Percentiles rank a stretch among this genome's conserved stretches.
Conservation (phyloP, 2,329 filamentous ascomycete species). For the Fusarium temperatum region DNA sequence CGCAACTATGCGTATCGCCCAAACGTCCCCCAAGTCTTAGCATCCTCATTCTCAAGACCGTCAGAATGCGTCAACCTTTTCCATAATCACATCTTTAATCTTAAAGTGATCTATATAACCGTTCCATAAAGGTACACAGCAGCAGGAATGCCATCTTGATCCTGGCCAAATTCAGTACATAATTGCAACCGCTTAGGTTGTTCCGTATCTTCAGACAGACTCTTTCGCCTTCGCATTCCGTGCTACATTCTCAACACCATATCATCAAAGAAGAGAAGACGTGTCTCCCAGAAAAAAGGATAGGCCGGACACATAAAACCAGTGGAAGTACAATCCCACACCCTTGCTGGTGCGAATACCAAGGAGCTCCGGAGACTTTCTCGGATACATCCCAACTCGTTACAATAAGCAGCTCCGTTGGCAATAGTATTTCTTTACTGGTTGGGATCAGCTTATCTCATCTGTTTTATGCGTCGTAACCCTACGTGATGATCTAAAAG, state of each 20-base stretch:
- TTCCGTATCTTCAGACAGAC: neutral
- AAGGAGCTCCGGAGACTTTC: slow-evolving; percentile 16
- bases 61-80: neutral
- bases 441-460: neutral
- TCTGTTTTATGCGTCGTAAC: neutral
- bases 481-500: neutral
- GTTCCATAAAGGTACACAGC: neutral
- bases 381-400: slow-evolving; percentile 12
- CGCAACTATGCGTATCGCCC: neutral
- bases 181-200: neutral
- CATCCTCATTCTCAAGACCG: neutral
- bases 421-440: neutral
- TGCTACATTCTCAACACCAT: neutral
- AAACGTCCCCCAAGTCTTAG: neutral
- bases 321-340: neutral
- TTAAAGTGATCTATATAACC: neutral
- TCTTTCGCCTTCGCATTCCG: neutral
- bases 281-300: neutral
- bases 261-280: too few relatives aligned
- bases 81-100: neutral
- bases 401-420: neutral
- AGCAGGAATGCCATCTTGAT: neutral
- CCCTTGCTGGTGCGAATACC: neutral
- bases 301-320: slow-evolving; percentile 3
- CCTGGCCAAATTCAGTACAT: neutral